phyloP scores from a whole-genome alignment of 371 early-diverging fungal genomes.

The Lichtheimia hyalospora region DNA sequence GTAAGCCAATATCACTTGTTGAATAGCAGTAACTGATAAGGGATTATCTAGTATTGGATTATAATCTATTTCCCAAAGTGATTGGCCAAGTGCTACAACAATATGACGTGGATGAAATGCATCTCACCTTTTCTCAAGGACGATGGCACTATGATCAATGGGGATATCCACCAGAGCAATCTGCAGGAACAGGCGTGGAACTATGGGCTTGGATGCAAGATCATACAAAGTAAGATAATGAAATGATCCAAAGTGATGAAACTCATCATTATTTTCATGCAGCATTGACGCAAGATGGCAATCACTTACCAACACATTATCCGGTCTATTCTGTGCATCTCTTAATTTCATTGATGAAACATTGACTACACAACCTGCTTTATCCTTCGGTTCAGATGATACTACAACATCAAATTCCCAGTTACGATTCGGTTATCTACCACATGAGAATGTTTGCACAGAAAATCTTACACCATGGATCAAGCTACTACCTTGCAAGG shows the following conservation, averaged over 20 bases:
- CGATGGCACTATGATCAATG: conserved; percentile 81
- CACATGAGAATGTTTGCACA: conserved; percentile 94
- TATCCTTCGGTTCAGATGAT: conserved; percentile 55
- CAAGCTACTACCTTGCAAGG: conserved; percentile 92
- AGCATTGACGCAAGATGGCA: conserved; percentile 79
- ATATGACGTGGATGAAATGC: conserved; percentile 75
- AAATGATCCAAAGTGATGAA: neutral
- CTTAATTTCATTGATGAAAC: conserved; percentile 88
- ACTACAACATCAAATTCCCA: conserved; percentile 16
- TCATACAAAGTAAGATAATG: conserved; percentile 36
- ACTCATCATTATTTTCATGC: neutral
- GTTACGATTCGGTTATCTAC: conserved; percentile 78
- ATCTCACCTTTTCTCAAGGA: conserved; percentile 90
- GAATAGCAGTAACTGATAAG: neutral
- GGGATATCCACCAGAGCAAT: conserved; percentile 66
- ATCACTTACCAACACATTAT: conserved; percentile 85
- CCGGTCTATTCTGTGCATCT: conserved; percentile 95
- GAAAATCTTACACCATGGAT: conserved; percentile 98
- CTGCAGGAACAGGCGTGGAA: conserved; percentile 75
- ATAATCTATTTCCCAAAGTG: conserved; percentile 78
- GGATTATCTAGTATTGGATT: conserved; percentile 54
- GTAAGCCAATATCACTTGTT: conserved; percentile 7
- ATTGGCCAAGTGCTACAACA: conserved; percentile 82
- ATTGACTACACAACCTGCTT: conserved; percentile 69
- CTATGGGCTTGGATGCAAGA: conserved; percentile 79